Conservation (phyloP, 768 basidiomycete genomes). For the Porphyrellus cyaneotinctus region DNA sequence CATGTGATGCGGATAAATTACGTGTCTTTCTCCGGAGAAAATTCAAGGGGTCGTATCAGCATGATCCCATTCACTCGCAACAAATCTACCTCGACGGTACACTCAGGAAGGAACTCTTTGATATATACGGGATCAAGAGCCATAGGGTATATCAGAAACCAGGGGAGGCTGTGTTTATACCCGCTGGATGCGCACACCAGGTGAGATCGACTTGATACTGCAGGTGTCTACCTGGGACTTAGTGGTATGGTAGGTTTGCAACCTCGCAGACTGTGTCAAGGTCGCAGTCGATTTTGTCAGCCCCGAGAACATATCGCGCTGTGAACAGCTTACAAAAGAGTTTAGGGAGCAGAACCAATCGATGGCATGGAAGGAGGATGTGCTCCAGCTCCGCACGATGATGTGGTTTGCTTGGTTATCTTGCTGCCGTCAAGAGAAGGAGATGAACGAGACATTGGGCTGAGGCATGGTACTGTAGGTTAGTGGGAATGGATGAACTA, state of each 20-base stretch:
- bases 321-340: slow-evolving; percentile 81
- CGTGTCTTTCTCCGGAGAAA: slow-evolving; percentile 68
- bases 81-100: slow-evolving; percentile 75
- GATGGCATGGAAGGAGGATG: slow-evolving; percentile 91
- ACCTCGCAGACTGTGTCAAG: slow-evolving; percentile 93
- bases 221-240: neutral
- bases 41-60: slow-evolving; percentile 49
- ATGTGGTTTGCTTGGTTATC: slow-evolving; percentile 94
- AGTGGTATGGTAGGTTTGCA: slow-evolving; percentile 62
- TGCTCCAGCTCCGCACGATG: slow-evolving; percentile 85
- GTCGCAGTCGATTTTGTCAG: slow-evolving; percentile 94
- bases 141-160: slow-evolving; percentile 86
- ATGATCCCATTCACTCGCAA: slow-evolving; percentile 91
- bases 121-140: slow-evolving; percentile 66
- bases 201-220: slow-evolving; percentile 36
- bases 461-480: slow-evolving; percentile 18
- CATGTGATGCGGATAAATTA: slow-evolving; percentile 76
- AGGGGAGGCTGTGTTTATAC: slow-evolving; percentile 93
- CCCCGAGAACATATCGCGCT: slow-evolving; percentile 86
- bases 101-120: slow-evolving; percentile 63
- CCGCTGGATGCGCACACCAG: slow-evolving; percentile 91
- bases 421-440: slow-evolving; percentile 48
- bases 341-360: slow-evolving; percentile 87
- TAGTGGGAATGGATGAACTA: slow-evolving; percentile 20
- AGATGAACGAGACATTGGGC: slow-evolving; percentile 32